Conservation (phyloP, 805 yeast species). For the Candida succiphila region DNA sequence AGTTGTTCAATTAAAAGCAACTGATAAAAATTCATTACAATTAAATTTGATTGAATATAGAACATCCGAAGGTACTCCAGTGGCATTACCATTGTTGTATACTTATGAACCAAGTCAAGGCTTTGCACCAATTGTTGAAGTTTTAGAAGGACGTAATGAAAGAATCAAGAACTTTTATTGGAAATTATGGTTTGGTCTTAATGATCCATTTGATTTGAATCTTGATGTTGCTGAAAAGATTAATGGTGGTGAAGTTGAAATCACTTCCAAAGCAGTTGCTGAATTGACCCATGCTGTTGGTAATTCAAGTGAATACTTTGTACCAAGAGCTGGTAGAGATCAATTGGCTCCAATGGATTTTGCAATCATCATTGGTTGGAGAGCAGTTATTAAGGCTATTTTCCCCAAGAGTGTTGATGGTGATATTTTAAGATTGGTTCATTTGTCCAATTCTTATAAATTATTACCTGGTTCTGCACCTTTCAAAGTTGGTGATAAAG, state of each 20-base stretch:
- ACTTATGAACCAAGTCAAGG: constrained; percentile 78
- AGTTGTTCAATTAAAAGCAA: constrained; percentile 53
- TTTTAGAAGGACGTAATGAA: constrained; percentile 81
- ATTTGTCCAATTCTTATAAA: constrained; percentile 87
- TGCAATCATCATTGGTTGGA: constrained; percentile 98
- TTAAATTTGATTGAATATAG: constrained; percentile 79
- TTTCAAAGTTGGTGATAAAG: constrained; percentile 78
- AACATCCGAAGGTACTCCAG: constrained; percentile 68
- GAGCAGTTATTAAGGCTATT: constrained; percentile 94
- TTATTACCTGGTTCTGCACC: constrained; percentile 91
- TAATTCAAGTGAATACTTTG: constrained; percentile 93
- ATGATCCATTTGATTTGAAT: constrained; percentile 50
- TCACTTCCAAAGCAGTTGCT: constrained; percentile 69
- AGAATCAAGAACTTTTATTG: constrained; percentile 96
- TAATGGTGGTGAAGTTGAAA: constrained; percentile 56
- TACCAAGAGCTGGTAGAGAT: constrained; percentile 73
- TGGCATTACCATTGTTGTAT: constrained; percentile 69
- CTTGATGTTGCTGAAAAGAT: constrained; percentile 66
- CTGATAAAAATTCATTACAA: constrained; percentile 44
- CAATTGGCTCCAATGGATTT: constrained; percentile 98
- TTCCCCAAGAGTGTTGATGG: constrained; percentile 97
- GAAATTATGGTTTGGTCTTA: constrained; percentile 86
- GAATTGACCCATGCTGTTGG: constrained; percentile 97
- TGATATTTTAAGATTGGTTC: constrained; percentile 88
- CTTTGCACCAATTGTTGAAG: constrained; percentile 90